Evolutionary conservation across 1,284 basidiomycete species (phyloP), one percentile per base, ranked within the genome.

Genomic region (Leccinum fallax): DNA sequence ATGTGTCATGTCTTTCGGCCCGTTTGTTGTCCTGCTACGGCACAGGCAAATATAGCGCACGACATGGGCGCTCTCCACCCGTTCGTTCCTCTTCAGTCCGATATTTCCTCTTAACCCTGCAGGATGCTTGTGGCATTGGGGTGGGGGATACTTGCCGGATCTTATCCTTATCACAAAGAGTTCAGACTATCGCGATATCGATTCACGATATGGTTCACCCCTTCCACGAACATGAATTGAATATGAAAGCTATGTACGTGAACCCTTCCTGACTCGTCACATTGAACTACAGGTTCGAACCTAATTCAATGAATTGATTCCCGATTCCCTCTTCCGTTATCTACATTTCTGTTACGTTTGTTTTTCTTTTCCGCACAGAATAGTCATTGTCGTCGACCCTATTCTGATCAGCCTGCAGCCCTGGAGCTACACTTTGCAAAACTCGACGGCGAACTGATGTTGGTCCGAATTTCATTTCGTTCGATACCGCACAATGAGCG

Each of bases 321-420:
- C 55, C 49, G 30, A 32, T 32, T 32, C 30, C 30, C 30, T 10
- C 10, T 40, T 58, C 55, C 46, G 21, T 54, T 52, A 21, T 46
- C 36, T 15, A 54, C 34, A 54, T 51, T 64, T 48, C 28, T 26
- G 52, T 43, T 59, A 52, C 46, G 54, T 58, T 58, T 59, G 40
- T 61, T 55, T 56, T 32, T 48, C 3, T 21, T 46, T 46, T 46
- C 43, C 53, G 48, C 60, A 55, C 67, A 86, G 86, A 72, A 89
- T 92, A 80, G 90, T 93, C 72, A 83, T 93, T 3, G 91, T 93
- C 32, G 86, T 89, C n/a, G 93, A 93, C 74, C 91, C 93, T 74
- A 87, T 6, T 91, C 88, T 2, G 86, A 90, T 9, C 43, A 24
- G 2, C 55, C 51, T 56, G 57, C 38, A 40, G n/a, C 19, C 52